These are phyloP conservation scores for Aspergillus vadensis DNA, from an alignment of 2,329 filamentous ascomycete species.

Conservation along the genomic window DNA sequence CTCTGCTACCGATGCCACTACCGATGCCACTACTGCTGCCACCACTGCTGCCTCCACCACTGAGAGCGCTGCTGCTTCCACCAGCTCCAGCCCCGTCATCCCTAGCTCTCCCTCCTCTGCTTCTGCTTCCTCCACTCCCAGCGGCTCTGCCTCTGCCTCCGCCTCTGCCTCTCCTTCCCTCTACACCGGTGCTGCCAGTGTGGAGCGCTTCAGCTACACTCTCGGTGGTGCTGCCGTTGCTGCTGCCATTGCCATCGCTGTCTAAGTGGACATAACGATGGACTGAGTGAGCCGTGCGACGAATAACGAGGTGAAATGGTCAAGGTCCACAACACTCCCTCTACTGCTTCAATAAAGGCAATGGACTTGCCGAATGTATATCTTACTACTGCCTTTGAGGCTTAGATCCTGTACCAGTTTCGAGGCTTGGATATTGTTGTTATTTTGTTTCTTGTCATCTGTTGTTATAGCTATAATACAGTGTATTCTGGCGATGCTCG, in stretches of 20 bases:
- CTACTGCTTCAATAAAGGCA: background rate
- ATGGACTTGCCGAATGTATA: constrained; percentile 2
- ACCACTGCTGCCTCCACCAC: constrained; percentile 7
- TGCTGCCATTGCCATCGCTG: constrained; percentile 15
- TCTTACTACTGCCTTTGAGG: background rate
- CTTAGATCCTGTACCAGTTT: background rate
- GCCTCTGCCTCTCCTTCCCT: constrained; percentile 6
- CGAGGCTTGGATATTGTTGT: background rate
- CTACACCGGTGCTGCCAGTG: constrained; percentile 18
- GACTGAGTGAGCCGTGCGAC: background rate
- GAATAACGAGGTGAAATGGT: background rate
- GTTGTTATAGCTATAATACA: background rate
- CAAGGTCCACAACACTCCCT: background rate
- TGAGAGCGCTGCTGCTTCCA: constrained; percentile 9
- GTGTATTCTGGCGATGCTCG: background rate
- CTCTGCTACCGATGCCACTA: constrained; percentile 5
- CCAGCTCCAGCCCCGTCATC: constrained; percentile 15
- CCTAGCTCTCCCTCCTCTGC: background rate
- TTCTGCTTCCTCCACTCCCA: constrained; percentile 5
- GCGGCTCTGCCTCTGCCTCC: background rate
- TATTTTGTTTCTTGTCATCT: background rate
- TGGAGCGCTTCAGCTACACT: constrained; percentile 14
- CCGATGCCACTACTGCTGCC: constrained; percentile 6
- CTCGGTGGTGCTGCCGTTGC: constrained; percentile 14
- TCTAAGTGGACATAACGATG: constrained; percentile 10